Evolutionary conservation across 2,329 filamentous ascomycete species (phyloP).

Genomic region (Capronia americana): DNA sequence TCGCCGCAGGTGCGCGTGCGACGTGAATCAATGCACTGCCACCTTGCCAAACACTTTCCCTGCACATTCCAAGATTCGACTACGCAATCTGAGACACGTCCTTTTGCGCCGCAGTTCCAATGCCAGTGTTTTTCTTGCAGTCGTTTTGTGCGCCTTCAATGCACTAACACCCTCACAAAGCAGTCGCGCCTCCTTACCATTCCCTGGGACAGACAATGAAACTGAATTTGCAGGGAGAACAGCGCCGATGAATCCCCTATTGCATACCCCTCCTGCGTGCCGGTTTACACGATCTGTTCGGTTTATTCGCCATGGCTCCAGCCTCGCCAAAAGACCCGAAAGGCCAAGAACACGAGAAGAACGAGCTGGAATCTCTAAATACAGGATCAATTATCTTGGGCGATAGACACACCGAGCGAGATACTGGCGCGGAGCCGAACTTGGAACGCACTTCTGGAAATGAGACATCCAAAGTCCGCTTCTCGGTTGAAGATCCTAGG

Average conservation of each 20-base stretch:
- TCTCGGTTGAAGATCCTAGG: constrained; percentile 22
- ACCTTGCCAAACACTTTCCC: neutral
- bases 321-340: neutral
- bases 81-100: constrained; percentile 23
- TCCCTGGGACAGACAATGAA: constrained; percentile 1
- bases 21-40: constrained; percentile 2
- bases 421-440: neutral
- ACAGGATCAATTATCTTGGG: neutral
- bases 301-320: constrained; percentile 15
- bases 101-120: neutral
- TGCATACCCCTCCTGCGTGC: neutral
- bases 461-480: constrained; percentile 25
- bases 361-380: constrained; percentile 9
- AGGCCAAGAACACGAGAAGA: constrained; percentile 6
- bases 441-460: neutral
- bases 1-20: neutral
- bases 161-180: neutral
- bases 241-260: constrained; percentile 17
- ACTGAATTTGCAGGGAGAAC: constrained; percentile 2
- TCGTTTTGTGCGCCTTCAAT: neutral
- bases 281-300: constrained; percentile 7
- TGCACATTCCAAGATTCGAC: neutral
- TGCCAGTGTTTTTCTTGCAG: neutral
- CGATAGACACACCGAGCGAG: neutral
- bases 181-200: neutral